Evolutionary conservation across 2,329 filamentous ascomycete species (phyloP).

Genomic region (Coniochaeta pulveracea): DNA sequence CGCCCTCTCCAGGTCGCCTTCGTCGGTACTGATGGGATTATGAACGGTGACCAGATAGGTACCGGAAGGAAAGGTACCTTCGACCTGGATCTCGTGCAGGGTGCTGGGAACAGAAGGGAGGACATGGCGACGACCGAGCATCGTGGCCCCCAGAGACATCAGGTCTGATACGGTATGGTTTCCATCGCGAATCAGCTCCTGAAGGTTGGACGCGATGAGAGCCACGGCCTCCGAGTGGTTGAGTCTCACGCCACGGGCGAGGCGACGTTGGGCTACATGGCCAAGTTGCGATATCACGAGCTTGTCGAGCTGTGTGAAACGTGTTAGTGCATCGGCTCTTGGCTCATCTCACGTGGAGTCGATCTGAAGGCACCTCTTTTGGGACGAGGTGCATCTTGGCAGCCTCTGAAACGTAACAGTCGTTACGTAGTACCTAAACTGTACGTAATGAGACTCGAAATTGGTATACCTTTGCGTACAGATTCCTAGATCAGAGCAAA

Average conservation of each 20-base stretch:
- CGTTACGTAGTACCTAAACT: neutral
- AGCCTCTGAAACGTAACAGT: neutral
- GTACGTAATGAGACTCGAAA: too few relatives aligned
- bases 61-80: slow-evolving; percentile 83
- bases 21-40: slow-evolving; percentile 74
- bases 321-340: slow-evolving; percentile 4
- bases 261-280: slow-evolving; percentile 72
- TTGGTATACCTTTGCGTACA: too few relatives aligned
- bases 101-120: slow-evolving; percentile 70
- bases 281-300: slow-evolving; percentile 85
- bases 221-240: slow-evolving; percentile 84
- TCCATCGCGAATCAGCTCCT: slow-evolving; percentile 96
- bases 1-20: slow-evolving; percentile 77
- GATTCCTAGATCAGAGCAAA: too few relatives aligned
- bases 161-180: slow-evolving; percentile 84
- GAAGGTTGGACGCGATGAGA: slow-evolving; percentile 77
- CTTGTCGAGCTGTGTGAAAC: slow-evolving; percentile 68
- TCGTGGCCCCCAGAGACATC: slow-evolving; percentile 81
- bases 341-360: neutral
- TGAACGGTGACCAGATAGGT: slow-evolving; percentile 94
- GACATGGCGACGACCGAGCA: slow-evolving; percentile 90
- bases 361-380: slow-evolving; percentile 19
- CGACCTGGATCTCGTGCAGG: slow-evolving; percentile 78
- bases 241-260: slow-evolving; percentile 77
- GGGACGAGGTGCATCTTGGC: slow-evolving; percentile 23